Conservation (phyloP, 176 grass and related monocot species). For the Echinochloa phyllopogon region DNA sequence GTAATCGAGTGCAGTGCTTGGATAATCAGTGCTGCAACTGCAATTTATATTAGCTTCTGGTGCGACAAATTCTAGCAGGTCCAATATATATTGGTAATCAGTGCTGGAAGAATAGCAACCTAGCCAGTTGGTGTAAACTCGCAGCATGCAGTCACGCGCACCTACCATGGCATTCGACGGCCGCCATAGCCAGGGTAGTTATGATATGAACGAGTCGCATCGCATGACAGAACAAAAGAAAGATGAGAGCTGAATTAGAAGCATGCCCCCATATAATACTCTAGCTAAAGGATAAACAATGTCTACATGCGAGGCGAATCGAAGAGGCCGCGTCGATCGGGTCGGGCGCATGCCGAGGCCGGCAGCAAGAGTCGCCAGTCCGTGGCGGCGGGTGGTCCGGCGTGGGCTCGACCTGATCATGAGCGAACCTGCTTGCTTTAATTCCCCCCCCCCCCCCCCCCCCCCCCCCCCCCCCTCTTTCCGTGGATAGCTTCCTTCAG, state of each 20-base stretch:
- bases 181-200: neutral
- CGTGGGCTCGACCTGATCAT: conserved; percentile 69
- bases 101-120: neutral
- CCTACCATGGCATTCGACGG: neutral
- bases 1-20: neutral
- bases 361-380: conserved; percentile 35
- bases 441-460: no score
- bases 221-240: neutral
- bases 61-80: conserved; percentile 32
- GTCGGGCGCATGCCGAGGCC: neutral
- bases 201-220: neutral
- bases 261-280: neutral
- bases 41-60: conserved; percentile 34
- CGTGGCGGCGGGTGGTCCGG: conserved; percentile 55
- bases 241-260: neutral
- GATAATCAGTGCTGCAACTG: neutral
- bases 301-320: neutral
- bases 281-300: conserved; percentile 2
- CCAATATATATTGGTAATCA: neutral
- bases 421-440: conserved; percentile 32
- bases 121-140: conserved; percentile 4
- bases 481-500: conserved; percentile 21
- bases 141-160: neutral
- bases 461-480: neutral
- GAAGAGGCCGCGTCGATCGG: conserved; percentile 19